phyloP scores from a whole-genome alignment of 2,329 filamentous ascomycete genomes.

The Penicillium sp. region DNA sequence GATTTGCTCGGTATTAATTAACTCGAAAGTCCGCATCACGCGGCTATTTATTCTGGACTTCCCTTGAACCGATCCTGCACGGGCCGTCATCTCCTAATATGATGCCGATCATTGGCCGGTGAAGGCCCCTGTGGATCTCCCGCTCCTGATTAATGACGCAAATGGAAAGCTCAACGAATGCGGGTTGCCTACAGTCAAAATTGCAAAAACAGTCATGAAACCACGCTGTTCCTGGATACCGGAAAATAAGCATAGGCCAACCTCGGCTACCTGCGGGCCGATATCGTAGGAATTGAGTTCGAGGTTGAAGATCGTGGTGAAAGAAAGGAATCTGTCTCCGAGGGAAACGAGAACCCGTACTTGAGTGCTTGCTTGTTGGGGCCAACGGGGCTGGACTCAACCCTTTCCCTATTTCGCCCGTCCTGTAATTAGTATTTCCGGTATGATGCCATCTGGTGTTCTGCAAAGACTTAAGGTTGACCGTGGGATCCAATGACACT shows the following conservation, averaged over 20 bases:
- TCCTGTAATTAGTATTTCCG: neutral
- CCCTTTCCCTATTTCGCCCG: constrained; percentile 3
- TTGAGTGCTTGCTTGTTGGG: neutral
- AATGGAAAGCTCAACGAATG: neutral
- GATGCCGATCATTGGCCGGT: constrained; percentile 4
- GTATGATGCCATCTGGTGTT: neutral
- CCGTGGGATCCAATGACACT: neutral
- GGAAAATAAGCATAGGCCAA: constrained; percentile 5
- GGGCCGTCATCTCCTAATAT: neutral
- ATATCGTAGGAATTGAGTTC: neutral
- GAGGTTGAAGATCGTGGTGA: neutral
- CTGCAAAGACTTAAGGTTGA: neutral
- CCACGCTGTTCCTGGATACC: neutral
- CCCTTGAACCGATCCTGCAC: constrained; percentile 2
- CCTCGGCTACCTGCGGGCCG: constrained; percentile 9
- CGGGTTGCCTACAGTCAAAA: neutral
- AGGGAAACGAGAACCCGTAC: neutral
- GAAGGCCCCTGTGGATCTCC: neutral
- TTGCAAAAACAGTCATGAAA: neutral
- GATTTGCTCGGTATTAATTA: neutral
- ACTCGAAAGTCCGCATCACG: neutral
- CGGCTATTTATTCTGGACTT: constrained; percentile 1
- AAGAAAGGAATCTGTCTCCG: constrained; percentile 3
- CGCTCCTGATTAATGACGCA: neutral
- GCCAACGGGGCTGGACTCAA: constrained; percentile 1